Evolutionary conservation across 768 basidiomycete genomes (phyloP), one percentile per base, ranked within the genome.

Genomic region (Mycena epipterygia): DNA sequence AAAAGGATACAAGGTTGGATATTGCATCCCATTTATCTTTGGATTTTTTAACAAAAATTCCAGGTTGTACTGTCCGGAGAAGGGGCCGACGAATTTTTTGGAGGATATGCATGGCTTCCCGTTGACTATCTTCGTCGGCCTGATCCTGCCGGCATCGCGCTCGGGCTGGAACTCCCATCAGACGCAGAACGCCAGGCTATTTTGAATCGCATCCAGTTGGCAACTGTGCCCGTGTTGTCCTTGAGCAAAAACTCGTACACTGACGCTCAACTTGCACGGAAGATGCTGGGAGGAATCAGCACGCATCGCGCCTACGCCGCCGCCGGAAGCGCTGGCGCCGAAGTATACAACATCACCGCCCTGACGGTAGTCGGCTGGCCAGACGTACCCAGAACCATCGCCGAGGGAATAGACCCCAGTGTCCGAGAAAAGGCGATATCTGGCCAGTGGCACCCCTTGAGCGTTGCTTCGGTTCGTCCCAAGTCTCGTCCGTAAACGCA

Each of bases 401-500:
- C 27, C 12, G 66, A 67, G 30, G 57, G 23, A 8, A 12, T 68
- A 13, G 59, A 62, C 56, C 21, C 67, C 11, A 33, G 67, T 25
- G 67, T 62, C 16, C 46, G 67, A 4, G 35, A 68, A 25, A 68
- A 62, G 11, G 23, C 67, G 33, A 37, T 60, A 5, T n/a, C 27
- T 7, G 66, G 66, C 8, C 12, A 67, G 19, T 67, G 66, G 66
- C 66, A 68, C 60, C 32, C 35, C 5, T 52, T 63, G 29, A 8
- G 52, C 52, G 48, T 66, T n/a, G 29, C 52, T 8, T 42, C 56
- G 63, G 63, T 71, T 21, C 13, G 56, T 48, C 4, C 25, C 9
- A 8, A 23, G 3, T 5, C 13, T 7, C 12, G 17, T 27, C 16
- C 13, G 16, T n/a, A 3, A n/a, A n/a, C 25, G 16, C n/a, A 5